Conservation (phyloP, 352 stramenopile genomes). For the Phytopythium delawarense region DNA sequence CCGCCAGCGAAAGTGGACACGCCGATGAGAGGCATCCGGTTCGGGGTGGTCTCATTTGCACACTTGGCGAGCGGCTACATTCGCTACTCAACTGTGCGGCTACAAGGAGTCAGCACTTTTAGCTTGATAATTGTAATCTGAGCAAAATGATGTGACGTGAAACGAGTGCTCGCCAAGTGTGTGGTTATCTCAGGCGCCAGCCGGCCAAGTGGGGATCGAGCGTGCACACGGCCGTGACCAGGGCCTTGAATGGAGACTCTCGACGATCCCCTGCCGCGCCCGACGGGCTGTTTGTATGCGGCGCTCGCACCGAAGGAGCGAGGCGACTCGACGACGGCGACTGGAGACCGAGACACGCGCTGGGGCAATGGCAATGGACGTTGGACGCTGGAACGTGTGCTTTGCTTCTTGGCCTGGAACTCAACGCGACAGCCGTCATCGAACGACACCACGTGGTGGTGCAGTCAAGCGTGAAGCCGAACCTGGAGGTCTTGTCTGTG, state of each 20-base stretch:
- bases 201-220: neutral
- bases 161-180: slow-evolving; percentile 2
- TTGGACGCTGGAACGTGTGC: neutral
- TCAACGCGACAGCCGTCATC: too few relatives aligned
- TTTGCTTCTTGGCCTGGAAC: too few relatives aligned
- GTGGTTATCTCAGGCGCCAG: slow-evolving; percentile 2
- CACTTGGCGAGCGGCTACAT: neutral
- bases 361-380: neutral
- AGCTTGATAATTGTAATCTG: neutral
- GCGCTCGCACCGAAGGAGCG: neutral
- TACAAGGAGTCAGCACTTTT: neutral
- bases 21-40: neutral
- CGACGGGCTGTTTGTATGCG: neutral
- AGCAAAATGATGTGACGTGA: neutral
- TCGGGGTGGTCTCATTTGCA: neutral
- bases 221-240: neutral
- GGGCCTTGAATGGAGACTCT: neutral
- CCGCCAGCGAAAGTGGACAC: slow-evolving; percentile 5
- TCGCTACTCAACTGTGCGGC: neutral
- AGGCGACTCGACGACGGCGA: neutral
- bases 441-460: too few relatives aligned
- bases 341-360: neutral
- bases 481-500: too few relatives aligned
- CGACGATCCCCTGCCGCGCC: neutral
- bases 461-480: too few relatives aligned